phyloP scores from a whole-genome alignment of 805 yeast genomes.

The Kodamaea nitidulidarum region DNA sequence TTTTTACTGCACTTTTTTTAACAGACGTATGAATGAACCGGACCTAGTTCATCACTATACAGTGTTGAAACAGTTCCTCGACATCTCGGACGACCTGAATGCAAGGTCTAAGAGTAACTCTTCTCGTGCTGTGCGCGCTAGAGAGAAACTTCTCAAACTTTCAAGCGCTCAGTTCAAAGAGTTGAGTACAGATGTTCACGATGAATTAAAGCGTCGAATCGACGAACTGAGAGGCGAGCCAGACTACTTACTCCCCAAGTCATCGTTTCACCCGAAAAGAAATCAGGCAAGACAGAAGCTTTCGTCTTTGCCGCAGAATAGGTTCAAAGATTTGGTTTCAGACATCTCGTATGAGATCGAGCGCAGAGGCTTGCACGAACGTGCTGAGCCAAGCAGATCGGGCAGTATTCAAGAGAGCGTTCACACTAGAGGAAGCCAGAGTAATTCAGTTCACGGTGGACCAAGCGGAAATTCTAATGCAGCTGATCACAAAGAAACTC shows the following conservation, averaged over 20 bases:
- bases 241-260: constrained; percentile 62
- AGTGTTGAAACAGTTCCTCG: constrained; percentile 49
- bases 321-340: constrained; percentile 86
- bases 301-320: constrained; percentile 71
- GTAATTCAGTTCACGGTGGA: too few species aligned
- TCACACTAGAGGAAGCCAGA: background rate
- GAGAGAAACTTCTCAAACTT: constrained; percentile 78
- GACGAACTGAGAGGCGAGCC: constrained; percentile 56
- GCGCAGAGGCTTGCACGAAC: constrained; percentile 57
- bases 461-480: too few species aligned
- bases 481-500: too few species aligned
- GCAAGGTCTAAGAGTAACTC: constrained; percentile 41
- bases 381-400: constrained; percentile 8
- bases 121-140: constrained; percentile 72
- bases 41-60: constrained; percentile 44
- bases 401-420: background rate
- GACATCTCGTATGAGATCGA: constrained; percentile 87
- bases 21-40: constrained; percentile 6
- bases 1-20: constrained; percentile 1
- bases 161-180: constrained; percentile 82
- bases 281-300: constrained; percentile 93
- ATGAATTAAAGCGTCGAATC: constrained; percentile 80
- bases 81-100: constrained; percentile 43
- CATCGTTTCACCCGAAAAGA: constrained; percentile 83
- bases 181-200: constrained; percentile 89